These are phyloP conservation scores for Mucor velutinosus DNA, from an alignment of 371 early-diverging fungal genomes.

Conservation along the genomic window DNA sequence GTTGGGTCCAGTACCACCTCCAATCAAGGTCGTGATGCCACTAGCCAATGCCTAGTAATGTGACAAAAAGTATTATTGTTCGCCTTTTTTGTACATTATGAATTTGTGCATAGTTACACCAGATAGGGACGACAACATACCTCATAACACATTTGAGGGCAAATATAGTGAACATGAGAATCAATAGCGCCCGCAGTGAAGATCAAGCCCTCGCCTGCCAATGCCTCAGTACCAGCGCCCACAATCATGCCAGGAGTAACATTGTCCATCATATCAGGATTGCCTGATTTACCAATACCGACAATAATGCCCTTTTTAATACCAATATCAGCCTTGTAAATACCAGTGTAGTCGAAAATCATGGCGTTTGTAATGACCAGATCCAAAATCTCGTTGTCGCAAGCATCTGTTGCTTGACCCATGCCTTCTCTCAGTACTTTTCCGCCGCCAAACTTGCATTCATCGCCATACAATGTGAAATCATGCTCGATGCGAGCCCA, in stretches of 20 bases:
- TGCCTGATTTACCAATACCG: conserved; percentile 95
- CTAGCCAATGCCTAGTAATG: conserved; percentile 72
- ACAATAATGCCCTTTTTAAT: conserved; percentile 81
- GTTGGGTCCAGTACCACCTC: conserved; percentile 94
- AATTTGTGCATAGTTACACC: conserved; percentile 1
- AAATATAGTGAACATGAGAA: conserved; percentile 92
- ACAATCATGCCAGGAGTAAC: conserved; percentile 88
- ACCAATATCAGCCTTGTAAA: conserved; percentile 96
- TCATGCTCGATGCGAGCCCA: conserved; percentile 90
- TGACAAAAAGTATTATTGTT: not conserved
- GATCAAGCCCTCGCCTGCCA: conserved; percentile 91
- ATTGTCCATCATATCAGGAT: conserved; percentile 92
- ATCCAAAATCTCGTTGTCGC: conserved; percentile 76
- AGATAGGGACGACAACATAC: conserved; percentile 30
- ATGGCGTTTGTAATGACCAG: conserved; percentile 92
- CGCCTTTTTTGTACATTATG: conserved; percentile 2
- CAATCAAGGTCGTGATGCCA: conserved; percentile 90
- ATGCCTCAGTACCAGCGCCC: conserved; percentile 89
- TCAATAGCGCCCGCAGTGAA: conserved; percentile 93
- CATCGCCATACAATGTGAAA: conserved; percentile 89
- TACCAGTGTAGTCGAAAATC: conserved; percentile 90
- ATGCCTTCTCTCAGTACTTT: conserved; percentile 93
- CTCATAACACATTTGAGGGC: conserved; percentile 84
- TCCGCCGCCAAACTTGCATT: conserved; percentile 86
- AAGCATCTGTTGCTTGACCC: conserved; percentile 79